Evolutionary conservation across 2,329 filamentous ascomycete genomes (phyloP).

Genomic region (Aspergillus sp.): DNA sequence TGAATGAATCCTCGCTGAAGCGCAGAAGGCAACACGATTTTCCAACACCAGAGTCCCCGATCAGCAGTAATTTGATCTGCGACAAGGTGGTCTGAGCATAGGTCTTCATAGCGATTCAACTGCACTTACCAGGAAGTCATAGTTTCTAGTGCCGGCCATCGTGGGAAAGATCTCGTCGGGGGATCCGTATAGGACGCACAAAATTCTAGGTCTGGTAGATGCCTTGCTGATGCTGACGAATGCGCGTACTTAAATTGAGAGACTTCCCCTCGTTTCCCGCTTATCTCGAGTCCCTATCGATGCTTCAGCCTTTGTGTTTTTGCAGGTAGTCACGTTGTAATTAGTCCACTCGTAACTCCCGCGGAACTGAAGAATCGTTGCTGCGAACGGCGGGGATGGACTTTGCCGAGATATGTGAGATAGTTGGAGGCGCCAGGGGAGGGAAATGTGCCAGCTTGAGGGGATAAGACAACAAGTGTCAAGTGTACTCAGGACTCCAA

Average conservation of each 20-base stretch:
- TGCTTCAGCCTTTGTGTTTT: background rate
- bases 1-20: conserved; percentile 97
- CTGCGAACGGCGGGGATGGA: background rate
- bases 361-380: background rate
- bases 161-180: conserved; percentile 12
- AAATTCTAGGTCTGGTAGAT: background rate
- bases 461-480: background rate
- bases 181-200: background rate
- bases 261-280: conserved; percentile 5
- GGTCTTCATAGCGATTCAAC: background rate
- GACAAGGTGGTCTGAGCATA: conserved; percentile 20
- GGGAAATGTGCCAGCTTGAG: background rate
- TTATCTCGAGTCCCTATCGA: background rate
- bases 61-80: conserved; percentile 94
- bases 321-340: background rate
- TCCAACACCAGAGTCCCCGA: conserved; percentile 93
- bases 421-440: background rate
- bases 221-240: background rate
- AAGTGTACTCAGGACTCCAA: background rate
- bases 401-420: background rate
- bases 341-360: background rate
- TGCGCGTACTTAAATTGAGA: background rate
- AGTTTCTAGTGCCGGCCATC: conserved; percentile 98
- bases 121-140: conserved; percentile 87
- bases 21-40: conserved; percentile 96